These are phyloP conservation scores for Pseudogymnoascus sp. DNA, from an alignment of 2,329 filamentous ascomycete genomes.

Conservation along the genomic window DNA sequence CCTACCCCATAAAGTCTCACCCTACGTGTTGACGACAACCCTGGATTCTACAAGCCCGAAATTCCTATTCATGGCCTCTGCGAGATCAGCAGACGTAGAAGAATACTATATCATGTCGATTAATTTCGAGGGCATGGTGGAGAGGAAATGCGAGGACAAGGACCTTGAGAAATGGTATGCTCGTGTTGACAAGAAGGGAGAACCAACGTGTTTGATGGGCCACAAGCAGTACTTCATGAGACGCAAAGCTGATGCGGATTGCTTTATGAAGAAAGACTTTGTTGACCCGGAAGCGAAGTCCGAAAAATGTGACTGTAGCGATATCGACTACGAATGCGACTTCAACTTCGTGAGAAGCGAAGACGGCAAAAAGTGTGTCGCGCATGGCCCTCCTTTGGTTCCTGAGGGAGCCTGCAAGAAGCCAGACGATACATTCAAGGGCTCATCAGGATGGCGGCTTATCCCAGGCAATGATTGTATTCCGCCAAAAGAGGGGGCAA, in stretches of 20 bases:
- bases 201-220: slow-evolving; percentile 89
- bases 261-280: slow-evolving; percentile 83
- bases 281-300: slow-evolving; percentile 66
- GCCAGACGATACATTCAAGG: slow-evolving; percentile 67
- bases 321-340: slow-evolving; percentile 90
- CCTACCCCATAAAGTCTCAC: slow-evolving; percentile 64
- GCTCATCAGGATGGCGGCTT: slow-evolving; percentile 82
- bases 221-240: slow-evolving; percentile 83
- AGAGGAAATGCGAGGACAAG: slow-evolving; percentile 70
- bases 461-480: slow-evolving; percentile 76
- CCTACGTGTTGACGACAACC: slow-evolving; percentile 74
- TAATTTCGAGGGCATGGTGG: slow-evolving; percentile 76
- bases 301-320: slow-evolving; percentile 73
- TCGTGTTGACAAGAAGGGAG: slow-evolving; percentile 69
- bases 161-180: slow-evolving; percentile 90
- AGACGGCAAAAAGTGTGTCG: slow-evolving; percentile 63
- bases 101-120: slow-evolving; percentile 65
- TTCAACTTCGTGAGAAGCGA: slow-evolving; percentile 73
- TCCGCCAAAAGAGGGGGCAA: slow-evolving; percentile 52
- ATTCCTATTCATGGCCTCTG: slow-evolving; percentile 68
- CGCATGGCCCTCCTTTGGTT: slow-evolving; percentile 53
- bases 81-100: slow-evolving; percentile 39
- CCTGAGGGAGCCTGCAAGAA: slow-evolving; percentile 69
- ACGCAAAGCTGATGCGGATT: slow-evolving; percentile 80
- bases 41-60: slow-evolving; percentile 90